phyloP scores from a whole-genome alignment of 2,329 filamentous ascomycete species.

The Rosellinia necatrix region DNA sequence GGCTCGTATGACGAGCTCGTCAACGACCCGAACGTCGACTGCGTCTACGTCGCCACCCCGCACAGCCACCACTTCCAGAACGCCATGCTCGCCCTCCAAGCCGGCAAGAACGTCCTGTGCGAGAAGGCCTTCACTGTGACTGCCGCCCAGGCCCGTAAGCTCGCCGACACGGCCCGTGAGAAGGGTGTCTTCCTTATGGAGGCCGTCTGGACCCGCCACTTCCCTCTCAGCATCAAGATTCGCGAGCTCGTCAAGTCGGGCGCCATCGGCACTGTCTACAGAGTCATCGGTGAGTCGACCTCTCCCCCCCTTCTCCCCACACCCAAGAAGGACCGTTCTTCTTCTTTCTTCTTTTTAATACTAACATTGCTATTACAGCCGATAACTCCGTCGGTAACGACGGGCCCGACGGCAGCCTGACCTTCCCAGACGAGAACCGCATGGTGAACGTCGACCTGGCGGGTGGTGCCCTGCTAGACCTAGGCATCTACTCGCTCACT shows the following conservation, averaged over 20 bases:
- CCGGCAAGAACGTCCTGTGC: constrained; percentile 86
- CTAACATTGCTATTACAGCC: constrained; percentile 43
- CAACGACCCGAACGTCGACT: constrained; percentile 76
- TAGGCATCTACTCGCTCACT: constrained; percentile 86
- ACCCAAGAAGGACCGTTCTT: too few species aligned
- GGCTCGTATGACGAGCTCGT: constrained; percentile 84
- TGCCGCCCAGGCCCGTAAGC: constrained; percentile 72
- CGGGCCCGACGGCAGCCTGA: constrained; percentile 59
- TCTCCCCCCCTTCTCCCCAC: too few species aligned
- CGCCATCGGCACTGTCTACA: constrained; percentile 64
- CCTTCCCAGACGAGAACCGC: constrained; percentile 66
- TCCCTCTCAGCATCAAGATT: constrained; percentile 79
- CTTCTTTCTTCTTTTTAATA: background rate
- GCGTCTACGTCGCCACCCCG: constrained; percentile 87
- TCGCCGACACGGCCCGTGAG: constrained; percentile 71
- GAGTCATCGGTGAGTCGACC: constrained; percentile 54
- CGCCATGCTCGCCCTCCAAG: constrained; percentile 79
- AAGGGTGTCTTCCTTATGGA: constrained; percentile 83
- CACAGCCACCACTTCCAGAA: constrained; percentile 96
- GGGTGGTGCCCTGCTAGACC: constrained; percentile 79
- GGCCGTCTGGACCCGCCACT: constrained; percentile 88
- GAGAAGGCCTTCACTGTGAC: constrained; percentile 91
- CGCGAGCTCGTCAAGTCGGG: constrained; percentile 65
- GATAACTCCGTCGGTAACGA: constrained; percentile 66
- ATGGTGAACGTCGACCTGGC: constrained; percentile 84